A percentile compares a stretch with the other conserved stretches of the same genome.
phyloP scores from a whole-genome alignment of 1,139 yeast genomes.

The Geotrichum bryndzae region DNA sequence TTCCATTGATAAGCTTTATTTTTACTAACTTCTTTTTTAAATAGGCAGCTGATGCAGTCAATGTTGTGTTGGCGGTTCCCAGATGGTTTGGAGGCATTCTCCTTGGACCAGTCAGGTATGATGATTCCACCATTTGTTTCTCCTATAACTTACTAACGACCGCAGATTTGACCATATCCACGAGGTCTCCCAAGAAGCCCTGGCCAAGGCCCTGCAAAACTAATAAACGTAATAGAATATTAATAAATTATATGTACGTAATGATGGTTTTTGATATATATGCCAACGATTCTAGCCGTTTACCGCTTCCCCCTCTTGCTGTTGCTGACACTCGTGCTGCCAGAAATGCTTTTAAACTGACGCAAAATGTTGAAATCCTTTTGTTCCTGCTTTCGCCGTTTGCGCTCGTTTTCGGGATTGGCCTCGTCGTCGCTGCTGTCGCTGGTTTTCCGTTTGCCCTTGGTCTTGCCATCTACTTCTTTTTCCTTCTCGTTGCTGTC shows the following conservation, averaged over 20 bases:
- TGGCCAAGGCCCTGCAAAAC: not conserved
- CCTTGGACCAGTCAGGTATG: conserved; percentile 6
- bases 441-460: not conserved
- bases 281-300: not conserved
- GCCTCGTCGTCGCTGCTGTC: not conserved
- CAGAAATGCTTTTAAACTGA: not conserved
- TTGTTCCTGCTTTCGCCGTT: not conserved
- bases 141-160: not conserved
- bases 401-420: not conserved
- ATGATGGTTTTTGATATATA: not conserved
- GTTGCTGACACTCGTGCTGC: not conserved
- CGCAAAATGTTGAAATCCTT: not conserved
- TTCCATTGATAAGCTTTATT: not conserved
- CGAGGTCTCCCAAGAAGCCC: conserved; percentile 1
- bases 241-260: not conserved
- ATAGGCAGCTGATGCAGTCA: not conserved
- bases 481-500: not conserved
- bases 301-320: not conserved
- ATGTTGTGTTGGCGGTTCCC: not conserved
- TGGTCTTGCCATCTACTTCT: not conserved
- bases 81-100: conserved; percentile 12
- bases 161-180: conserved; percentile 5
- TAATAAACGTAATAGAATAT: not conserved
- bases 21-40: not conserved
- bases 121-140: not conserved